Evolutionary conservation across 805 yeast species (phyloP).

Genomic region (Nematodospora valgi): DNA sequence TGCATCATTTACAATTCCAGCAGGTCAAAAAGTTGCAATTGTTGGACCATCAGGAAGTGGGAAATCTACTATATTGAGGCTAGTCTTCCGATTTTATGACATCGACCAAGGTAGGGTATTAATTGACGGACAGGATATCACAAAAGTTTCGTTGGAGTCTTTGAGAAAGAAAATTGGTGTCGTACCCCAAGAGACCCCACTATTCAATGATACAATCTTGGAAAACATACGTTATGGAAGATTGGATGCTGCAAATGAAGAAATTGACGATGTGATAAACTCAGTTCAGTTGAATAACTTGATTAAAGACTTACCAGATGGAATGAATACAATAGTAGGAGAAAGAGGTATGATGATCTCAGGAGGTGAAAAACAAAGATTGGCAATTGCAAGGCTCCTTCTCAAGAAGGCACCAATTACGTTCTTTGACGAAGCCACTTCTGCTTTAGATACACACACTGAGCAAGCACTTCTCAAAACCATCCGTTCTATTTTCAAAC

Average conservation of each 20-base stretch:
- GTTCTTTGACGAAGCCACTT: constrained; percentile 95
- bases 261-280: constrained; percentile 59
- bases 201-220: constrained; percentile 84
- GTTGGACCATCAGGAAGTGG: constrained; percentile 98
- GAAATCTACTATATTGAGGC: constrained; percentile 80
- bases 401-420: constrained; percentile 84
- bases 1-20: constrained; percentile 81
- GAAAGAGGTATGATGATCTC: constrained; percentile 99
- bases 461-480: constrained; percentile 81
- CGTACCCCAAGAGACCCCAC: constrained; percentile 96
- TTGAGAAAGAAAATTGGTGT: constrained; percentile 78
- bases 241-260: constrained; percentile 66
- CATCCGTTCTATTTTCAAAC: constrained; percentile 60
- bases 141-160: constrained; percentile 69
- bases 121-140: constrained; percentile 86
- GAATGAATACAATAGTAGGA: constrained; percentile 84
- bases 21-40: constrained; percentile 87
- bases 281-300: constrained; percentile 68
- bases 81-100: constrained; percentile 89
- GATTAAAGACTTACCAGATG: constrained; percentile 74
- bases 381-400: constrained; percentile 90
- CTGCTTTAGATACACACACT: constrained; percentile 95
- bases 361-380: constrained; percentile 97
- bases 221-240: constrained; percentile 89
- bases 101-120: constrained; percentile 71